phyloP scores from a whole-genome alignment of 2,329 filamentous ascomycete species.

The Cladosporium sp. region DNA sequence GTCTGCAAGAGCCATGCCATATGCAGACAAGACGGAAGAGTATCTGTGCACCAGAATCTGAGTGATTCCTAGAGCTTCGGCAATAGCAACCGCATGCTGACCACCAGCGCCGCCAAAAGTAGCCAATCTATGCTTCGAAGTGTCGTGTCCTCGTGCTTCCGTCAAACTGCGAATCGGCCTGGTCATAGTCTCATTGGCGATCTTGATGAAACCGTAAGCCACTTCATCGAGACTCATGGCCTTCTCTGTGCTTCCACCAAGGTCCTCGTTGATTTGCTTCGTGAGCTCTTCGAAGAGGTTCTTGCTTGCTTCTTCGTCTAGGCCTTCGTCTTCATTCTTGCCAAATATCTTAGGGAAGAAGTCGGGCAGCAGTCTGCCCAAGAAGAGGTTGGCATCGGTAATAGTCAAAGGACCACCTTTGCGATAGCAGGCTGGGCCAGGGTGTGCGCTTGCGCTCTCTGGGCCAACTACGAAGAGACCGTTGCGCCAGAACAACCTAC shows the following conservation, averaged over 20 bases:
- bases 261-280: slow-evolving; percentile 72
- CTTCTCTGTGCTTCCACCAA: slow-evolving; percentile 55
- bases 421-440: slow-evolving; percentile 84
- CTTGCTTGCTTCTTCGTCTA: slow-evolving; percentile 72
- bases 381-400: slow-evolving; percentile 86
- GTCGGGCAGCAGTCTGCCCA: slow-evolving; percentile 78
- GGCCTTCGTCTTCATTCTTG: slow-evolving; percentile 74
- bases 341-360: slow-evolving; percentile 97
- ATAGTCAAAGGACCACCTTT: slow-evolving; percentile 87
- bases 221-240: slow-evolving; percentile 77
- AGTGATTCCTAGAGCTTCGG: slow-evolving; percentile 74
- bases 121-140: slow-evolving; percentile 81
- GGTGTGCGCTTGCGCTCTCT: slow-evolving; percentile 82
- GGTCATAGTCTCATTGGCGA: slow-evolving; percentile 89
- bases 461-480: slow-evolving; percentile 88
- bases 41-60: slow-evolving; percentile 85
- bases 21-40: slow-evolving; percentile 83
- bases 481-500: slow-evolving; percentile 79
- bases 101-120: slow-evolving; percentile 91
- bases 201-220: slow-evolving; percentile 82
- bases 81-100: slow-evolving; percentile 89
- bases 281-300: slow-evolving; percentile 72
- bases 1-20: slow-evolving; percentile 89
- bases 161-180: slow-evolving; percentile 85
- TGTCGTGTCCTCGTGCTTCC: slow-evolving; percentile 88